Conservation (phyloP, 1,284 basidiomycete species). For the Trametes polyzona region DNA sequence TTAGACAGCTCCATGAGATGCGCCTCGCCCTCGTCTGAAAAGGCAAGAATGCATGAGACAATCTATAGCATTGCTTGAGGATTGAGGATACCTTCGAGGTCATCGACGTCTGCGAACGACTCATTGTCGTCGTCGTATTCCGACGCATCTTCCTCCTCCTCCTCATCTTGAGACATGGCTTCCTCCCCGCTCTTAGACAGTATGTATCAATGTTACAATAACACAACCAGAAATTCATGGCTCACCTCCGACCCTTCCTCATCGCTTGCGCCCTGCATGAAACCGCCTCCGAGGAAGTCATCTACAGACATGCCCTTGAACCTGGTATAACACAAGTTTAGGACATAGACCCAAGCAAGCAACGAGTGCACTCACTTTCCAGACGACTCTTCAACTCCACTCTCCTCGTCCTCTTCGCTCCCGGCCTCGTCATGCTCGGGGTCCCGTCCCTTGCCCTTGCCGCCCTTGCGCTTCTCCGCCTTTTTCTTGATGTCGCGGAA, state of each 20-base stretch:
- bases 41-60: background rate
- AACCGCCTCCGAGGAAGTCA: slow-evolving; percentile 78
- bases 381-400: slow-evolving; percentile 39
- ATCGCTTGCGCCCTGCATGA: slow-evolving; percentile 68
- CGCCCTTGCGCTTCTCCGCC: slow-evolving; percentile 62
- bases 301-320: slow-evolving; percentile 76
- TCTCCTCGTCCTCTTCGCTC: slow-evolving; percentile 42
- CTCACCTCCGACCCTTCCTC: slow-evolving; percentile 37
- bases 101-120: slow-evolving; percentile 79
- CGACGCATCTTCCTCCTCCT: slow-evolving; percentile 51
- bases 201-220: background rate
- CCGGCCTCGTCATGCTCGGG: slow-evolving; percentile 42
- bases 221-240: slow-evolving; percentile 1
- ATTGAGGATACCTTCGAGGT: slow-evolving; percentile 64
- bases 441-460: slow-evolving; percentile 42
- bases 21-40: slow-evolving; percentile 64
- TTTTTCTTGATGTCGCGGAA: slow-evolving; percentile 77
- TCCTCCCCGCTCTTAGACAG: slow-evolving; percentile 23
- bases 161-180: slow-evolving; percentile 36
- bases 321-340: slow-evolving; percentile 18
- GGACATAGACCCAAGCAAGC: background rate
- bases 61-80: background rate
- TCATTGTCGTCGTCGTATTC: slow-evolving; percentile 64
- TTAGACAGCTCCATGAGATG: slow-evolving; percentile 88
- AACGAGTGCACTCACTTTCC: slow-evolving; percentile 30